Percentiles rank a stretch among this genome's conserved stretches.
Conservation (phyloP, 75 land plant species). For the Chamaecyparis obtusa region DNA sequence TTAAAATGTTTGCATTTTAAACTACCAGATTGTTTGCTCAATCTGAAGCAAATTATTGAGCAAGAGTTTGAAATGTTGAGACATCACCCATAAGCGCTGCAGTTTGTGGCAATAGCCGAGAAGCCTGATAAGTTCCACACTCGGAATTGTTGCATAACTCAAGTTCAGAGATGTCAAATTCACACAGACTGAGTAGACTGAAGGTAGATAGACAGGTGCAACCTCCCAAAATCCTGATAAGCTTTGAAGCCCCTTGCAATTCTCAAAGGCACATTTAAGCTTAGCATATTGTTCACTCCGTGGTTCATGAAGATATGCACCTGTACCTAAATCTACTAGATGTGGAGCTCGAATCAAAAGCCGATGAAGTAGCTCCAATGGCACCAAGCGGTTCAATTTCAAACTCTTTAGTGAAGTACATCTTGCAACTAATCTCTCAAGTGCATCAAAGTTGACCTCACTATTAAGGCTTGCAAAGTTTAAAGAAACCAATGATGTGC, state of each 20-base stretch:
- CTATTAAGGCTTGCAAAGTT: slow-evolving; percentile 45
- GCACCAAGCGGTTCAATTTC: slow-evolving; percentile 42
- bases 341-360: slow-evolving; percentile 54
- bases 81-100: slow-evolving; percentile 64
- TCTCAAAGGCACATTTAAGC: slow-evolving; percentile 25
- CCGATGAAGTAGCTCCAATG: slow-evolving; percentile 37
- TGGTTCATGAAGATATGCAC: slow-evolving; percentile 32
- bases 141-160: slow-evolving; percentile 65
- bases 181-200: slow-evolving; percentile 53
- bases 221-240: slow-evolving; percentile 90
- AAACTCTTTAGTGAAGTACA: slow-evolving; percentile 43
- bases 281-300: slow-evolving; percentile 22
- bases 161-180: slow-evolving; percentile 69
- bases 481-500: slow-evolving; percentile 49
- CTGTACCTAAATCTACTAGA: slow-evolving; percentile 64
- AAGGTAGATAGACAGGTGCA: slow-evolving; percentile 49
- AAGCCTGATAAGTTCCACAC: slow-evolving; percentile 60
- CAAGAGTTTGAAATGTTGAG: slow-evolving; percentile 4
- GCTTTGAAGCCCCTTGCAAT: slow-evolving; percentile 49
- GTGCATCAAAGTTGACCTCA: slow-evolving; percentile 38
- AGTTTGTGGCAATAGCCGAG: slow-evolving; percentile 61
- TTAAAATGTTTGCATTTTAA: not conserved
- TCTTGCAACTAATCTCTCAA: slow-evolving; percentile 49
- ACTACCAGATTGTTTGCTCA: not conserved
- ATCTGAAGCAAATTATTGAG: not conserved